Conservation (phyloP, 176 grass and related monocot genomes). For the Carex littledalei region DNA sequence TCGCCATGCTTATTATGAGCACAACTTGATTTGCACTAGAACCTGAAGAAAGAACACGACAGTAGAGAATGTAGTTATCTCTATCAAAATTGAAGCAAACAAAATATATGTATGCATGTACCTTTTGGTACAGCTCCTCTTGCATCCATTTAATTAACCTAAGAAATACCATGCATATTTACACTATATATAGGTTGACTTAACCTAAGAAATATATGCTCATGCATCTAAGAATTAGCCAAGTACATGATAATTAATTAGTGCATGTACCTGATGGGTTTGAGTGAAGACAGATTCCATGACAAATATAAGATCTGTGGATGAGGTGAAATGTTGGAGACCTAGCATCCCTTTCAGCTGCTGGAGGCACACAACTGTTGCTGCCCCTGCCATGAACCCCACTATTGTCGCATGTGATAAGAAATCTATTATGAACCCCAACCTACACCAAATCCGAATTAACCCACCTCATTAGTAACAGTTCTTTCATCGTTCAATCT, state of each 20-base stretch:
- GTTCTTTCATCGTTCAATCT: background rate
- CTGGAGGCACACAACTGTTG: conserved; percentile 90
- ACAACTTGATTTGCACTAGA: too few species aligned
- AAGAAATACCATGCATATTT: too few species aligned
- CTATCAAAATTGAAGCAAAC: too few species aligned
- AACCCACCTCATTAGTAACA: background rate
- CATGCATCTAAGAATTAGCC: background rate
- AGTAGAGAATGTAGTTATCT: too few species aligned
- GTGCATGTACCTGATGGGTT: conserved; percentile 49
- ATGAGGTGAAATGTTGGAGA: conserved; percentile 66
- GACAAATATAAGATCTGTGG: conserved; percentile 84
- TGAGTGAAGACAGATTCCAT: conserved; percentile 79
- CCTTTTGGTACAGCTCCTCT: too few species aligned
- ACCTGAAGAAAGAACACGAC: too few species aligned
- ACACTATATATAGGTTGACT: too few species aligned
- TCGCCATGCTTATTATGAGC: too few species aligned
- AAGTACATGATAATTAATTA: background rate
- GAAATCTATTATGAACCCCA: conserved; percentile 92
- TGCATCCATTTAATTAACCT: too few species aligned
- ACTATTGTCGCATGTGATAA: conserved; percentile 87
- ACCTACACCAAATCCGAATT: conserved; percentile 26
- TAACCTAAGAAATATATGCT: too few species aligned
- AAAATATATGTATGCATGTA: too few species aligned
- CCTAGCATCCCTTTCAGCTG: conserved; percentile 92
- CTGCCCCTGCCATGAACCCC: conserved; percentile 93